Evolutionary conservation across 179 eudicot genomes (phyloP), one percentile per base, ranked within the genome.

Genomic region (Vitellaria paradoxa): DNA sequence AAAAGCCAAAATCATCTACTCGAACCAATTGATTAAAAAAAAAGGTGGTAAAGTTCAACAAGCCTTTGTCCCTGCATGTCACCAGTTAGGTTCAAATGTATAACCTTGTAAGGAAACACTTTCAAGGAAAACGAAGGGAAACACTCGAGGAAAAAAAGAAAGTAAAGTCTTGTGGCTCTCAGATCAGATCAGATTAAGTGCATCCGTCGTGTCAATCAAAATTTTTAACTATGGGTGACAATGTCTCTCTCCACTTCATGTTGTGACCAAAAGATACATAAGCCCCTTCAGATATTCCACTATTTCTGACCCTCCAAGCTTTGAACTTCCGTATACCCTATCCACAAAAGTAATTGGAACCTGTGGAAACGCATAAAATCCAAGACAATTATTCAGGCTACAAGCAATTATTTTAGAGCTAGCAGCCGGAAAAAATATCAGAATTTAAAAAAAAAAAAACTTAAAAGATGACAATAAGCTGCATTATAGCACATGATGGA

Each of bases 261-360:
- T 93, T 46, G 96, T 89, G 77, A 93, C 79, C 70, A 95, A 85
- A 65, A 95, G 95, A 82, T 91, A 90, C 57, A 91, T 77, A 65
- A 93, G 96, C 65, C 98, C 97, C 84, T 91, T 95, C 73, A 93
- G 80, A 82, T 95, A 93, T 76, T 88, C 93, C 6, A 91, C 97
- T 61, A 95, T 93, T 86, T 93, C 97, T 30, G 99, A 90, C 75
- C 99, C 97, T 63, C 98, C 96, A 37, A 93, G 93, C 88, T 95
- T 95, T 77, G 98, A 95, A 86, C 88, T 95, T 67, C 99, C 98
- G 74, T 85, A 93, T 23, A 95, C 96, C 88, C 98, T 83, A 83
- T 91, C 99, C 5, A 95, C 99, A 72, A 95, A 91, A 76, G 93
- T 95, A 77, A 95, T 95, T 45, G 98, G 98, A 26, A 92, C 96